Evolutionary conservation across 1,284 basidiomycete species (phyloP).

Genomic region (Malassezia japonica): DNA sequence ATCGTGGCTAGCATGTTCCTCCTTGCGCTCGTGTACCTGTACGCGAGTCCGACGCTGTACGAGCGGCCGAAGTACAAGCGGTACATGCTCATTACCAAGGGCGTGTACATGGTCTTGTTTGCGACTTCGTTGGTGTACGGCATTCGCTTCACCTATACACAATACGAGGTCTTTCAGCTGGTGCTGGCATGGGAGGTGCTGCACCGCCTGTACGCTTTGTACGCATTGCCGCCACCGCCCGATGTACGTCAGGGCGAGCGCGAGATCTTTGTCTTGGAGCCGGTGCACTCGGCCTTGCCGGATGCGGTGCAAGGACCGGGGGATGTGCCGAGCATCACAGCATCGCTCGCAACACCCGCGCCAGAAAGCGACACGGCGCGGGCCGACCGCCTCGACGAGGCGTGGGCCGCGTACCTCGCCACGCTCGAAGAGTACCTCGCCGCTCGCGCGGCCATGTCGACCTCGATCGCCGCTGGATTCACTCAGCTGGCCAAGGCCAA

Average conservation of each 20-base stretch:
- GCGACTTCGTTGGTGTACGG: constrained; percentile 25
- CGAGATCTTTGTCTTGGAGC: constrained; percentile 3
- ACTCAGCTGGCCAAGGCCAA: constrained; percentile 26
- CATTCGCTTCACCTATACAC: constrained; percentile 24
- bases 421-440: constrained; percentile 24
- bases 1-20: constrained; percentile 61
- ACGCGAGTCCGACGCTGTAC: neutral
- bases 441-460: neutral
- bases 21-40: constrained; percentile 53
- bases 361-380: too few relatives aligned
- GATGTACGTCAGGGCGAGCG: neutral
- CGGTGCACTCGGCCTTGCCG: neutral
- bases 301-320: too few relatives aligned
- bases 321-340: too few relatives aligned
- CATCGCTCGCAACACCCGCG: too few relatives aligned
- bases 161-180: constrained; percentile 22
- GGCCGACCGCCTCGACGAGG: neutral
- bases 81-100: neutral
- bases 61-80: neutral
- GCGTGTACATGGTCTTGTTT: constrained; percentile 18
- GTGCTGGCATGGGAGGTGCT: constrained; percentile 15
- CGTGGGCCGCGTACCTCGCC: constrained; percentile 22
- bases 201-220: constrained; percentile 3
- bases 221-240: neutral
- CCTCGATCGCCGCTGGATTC: constrained; percentile 18